Conservation (phyloP, 2,329 filamentous ascomycete species). For the Hypoxylon sp. region DNA sequence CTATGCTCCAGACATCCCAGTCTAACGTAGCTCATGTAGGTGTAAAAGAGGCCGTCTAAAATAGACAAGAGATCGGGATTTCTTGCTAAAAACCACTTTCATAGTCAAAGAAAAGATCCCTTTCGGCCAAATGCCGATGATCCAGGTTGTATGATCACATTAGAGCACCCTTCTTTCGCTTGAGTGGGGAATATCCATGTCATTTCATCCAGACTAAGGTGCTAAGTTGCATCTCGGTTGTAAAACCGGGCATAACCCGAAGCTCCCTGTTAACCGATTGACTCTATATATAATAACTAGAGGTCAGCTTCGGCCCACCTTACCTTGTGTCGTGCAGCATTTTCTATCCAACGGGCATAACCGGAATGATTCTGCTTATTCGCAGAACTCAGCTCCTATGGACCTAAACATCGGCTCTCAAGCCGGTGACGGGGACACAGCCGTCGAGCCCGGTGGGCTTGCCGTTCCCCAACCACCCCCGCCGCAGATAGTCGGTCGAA, state of each 20-base stretch:
- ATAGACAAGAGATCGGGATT: no score
- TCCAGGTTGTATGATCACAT: neutral
- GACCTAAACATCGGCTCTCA: constrained; percentile 20
- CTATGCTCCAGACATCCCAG: no score
- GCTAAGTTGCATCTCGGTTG: neutral
- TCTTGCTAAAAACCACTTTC: neutral
- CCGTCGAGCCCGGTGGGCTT: neutral
- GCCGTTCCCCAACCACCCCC: constrained; percentile 9
- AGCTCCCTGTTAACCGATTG: neutral
- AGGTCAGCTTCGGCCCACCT: constrained; percentile 14
- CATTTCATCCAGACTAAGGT: no score
- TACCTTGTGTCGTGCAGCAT: neutral
- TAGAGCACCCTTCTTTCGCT: neutral
- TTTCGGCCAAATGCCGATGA: constrained; percentile 5
- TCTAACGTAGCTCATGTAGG: no score
- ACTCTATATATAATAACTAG: constrained; percentile 19
- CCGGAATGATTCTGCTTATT: constrained; percentile 7
- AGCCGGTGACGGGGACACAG: constrained; percentile 13
- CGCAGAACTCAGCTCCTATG: constrained; percentile 9
- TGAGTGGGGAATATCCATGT: neutral
- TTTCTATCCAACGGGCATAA: constrained; percentile 1
- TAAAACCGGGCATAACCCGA: constrained; percentile 25
- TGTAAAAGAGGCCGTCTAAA: no score
- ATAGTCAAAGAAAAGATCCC: no score
- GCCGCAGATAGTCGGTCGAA: constrained; percentile 22